Percentiles rank a stretch among this genome's conserved stretches.
Conservation (phyloP, 2,329 filamentous ascomycete species). For the Alternaria brassicae region DNA sequence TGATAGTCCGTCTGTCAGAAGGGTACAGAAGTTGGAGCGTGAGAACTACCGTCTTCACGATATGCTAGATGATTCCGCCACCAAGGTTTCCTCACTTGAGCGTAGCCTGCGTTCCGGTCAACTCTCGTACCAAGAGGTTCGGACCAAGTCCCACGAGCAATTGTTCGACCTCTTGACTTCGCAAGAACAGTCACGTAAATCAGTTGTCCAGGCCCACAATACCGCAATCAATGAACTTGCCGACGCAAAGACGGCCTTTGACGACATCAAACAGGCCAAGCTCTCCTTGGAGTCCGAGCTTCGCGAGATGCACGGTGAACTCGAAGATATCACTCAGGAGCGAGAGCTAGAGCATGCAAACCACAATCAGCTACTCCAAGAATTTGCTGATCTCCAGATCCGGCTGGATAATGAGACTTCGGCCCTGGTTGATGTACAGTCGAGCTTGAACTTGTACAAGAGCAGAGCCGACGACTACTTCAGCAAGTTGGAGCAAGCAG, state of each 20-base stretch:
- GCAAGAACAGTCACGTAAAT: slow-evolving; percentile 86
- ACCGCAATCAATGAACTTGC: slow-evolving; percentile 83
- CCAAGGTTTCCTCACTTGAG: slow-evolving; percentile 89
- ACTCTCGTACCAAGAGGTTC: slow-evolving; percentile 86
- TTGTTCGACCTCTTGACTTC: slow-evolving; percentile 90
- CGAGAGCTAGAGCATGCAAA: slow-evolving; percentile 88
- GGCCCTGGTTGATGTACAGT: slow-evolving; percentile 80
- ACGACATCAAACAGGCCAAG: slow-evolving; percentile 83
- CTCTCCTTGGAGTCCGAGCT: slow-evolving; percentile 83
- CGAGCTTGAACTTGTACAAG: slow-evolving; percentile 89
- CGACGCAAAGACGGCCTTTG: slow-evolving; percentile 85
- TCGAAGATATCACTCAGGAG: slow-evolving; percentile 78
- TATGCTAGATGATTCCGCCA: slow-evolving; percentile 90
- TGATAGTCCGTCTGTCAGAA: slow-evolving; percentile 77
- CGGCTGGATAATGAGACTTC: slow-evolving; percentile 88
- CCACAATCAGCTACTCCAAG: slow-evolving; percentile 85
- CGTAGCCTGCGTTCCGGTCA: slow-evolving; percentile 86
- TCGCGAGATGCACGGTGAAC: slow-evolving; percentile 81
- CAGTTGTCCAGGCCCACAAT: slow-evolving; percentile 83
- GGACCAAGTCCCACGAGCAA: slow-evolving; percentile 93
- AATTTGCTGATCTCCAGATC: slow-evolving; percentile 93
- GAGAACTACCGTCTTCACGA: slow-evolving; percentile 92
- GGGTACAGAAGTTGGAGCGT: slow-evolving; percentile 89
- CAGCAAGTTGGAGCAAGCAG: slow-evolving; percentile 93
- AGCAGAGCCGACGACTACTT: slow-evolving; percentile 94